These are phyloP conservation scores for Talaromyces wortmannii DNA, from an alignment of 495 filamentous ascomycete genomes.

Conservation along the genomic window DNA sequence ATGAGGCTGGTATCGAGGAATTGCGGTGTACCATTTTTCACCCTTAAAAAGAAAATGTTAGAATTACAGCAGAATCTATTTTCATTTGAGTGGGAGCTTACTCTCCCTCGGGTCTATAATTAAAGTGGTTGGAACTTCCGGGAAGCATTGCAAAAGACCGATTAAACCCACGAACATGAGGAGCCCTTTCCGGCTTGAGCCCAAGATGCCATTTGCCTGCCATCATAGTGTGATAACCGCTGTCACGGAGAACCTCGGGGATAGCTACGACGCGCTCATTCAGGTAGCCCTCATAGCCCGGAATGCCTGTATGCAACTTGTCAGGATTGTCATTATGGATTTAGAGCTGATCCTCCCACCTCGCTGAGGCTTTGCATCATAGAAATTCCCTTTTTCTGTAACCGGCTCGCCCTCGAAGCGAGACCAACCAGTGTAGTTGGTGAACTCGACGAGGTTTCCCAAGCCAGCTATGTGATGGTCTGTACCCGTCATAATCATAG, in stretches of 20 bases:
- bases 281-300: constrained; percentile 48
- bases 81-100: not conserved
- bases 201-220: constrained; percentile 47
- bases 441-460: constrained; percentile 10
- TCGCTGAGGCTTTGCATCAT: no score
- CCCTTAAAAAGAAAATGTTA: not conserved
- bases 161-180: constrained; percentile 35
- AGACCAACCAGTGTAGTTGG: not conserved
- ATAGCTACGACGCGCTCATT: constrained; percentile 45
- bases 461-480: constrained; percentile 35
- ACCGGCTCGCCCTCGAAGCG: constrained; percentile 24
- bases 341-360: no score
- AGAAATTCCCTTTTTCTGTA: no score
- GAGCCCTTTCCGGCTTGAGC: constrained; percentile 28
- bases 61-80: no score
- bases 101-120: not conserved
- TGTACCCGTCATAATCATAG: constrained; percentile 44
- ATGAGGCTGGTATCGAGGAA: no score
- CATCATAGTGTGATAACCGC: constrained; percentile 46
- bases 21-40: not conserved
- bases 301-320: no score
- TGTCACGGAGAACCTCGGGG: constrained; percentile 44
- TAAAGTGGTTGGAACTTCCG: constrained; percentile 28
- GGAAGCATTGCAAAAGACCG: constrained; percentile 34
- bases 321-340: no score